Conservation (phyloP, 495 filamentous ascomycete species). For the Lentithecium fluviatile region DNA sequence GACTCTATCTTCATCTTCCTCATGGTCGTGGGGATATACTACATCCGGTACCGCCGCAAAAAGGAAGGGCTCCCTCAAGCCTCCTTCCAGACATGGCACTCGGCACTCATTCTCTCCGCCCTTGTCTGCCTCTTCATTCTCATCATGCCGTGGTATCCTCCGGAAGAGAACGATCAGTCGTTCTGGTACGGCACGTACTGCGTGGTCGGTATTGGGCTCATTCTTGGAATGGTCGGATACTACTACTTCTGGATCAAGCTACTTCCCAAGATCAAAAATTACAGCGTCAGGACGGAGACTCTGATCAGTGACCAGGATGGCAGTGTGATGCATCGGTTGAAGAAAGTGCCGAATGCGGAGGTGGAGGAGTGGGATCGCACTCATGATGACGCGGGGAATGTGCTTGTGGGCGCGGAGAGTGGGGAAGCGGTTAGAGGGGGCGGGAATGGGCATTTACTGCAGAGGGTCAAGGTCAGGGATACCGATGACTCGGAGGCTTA, state of each 20-base stretch:
- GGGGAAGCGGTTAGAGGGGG: not conserved
- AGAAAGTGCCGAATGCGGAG: slow-evolving; percentile 18
- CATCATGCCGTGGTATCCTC: slow-evolving; percentile 59
- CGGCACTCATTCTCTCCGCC: slow-evolving; percentile 55
- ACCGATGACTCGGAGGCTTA: too few species aligned
- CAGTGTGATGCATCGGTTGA: slow-evolving; percentile 19
- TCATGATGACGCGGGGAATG: slow-evolving; percentile 24
- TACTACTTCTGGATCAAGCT: too few species aligned
- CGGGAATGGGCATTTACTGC: slow-evolving; percentile 6
- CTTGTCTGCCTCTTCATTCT: slow-evolving; percentile 57
- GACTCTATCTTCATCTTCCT: slow-evolving; percentile 54
- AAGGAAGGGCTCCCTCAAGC: slow-evolving; percentile 47
- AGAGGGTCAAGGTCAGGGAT: slow-evolving; percentile 14
- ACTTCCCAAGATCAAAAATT: too few species aligned
- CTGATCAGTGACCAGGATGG: slow-evolving; percentile 16
- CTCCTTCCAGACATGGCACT: slow-evolving; percentile 56
- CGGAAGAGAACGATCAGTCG: slow-evolving; percentile 15
- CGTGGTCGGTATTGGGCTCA: slow-evolving; percentile 15
- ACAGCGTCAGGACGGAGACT: too few species aligned
- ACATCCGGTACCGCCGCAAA: slow-evolving; percentile 53
- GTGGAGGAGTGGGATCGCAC: slow-evolving; percentile 20
- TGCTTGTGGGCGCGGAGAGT: slow-evolving; percentile 2
- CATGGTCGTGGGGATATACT: slow-evolving; percentile 54
- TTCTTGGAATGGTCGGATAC: not conserved
- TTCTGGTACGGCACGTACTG: slow-evolving; percentile 31